Conservation (phyloP, 176 grass and related monocot species). For the Typha latifolia region DNA sequence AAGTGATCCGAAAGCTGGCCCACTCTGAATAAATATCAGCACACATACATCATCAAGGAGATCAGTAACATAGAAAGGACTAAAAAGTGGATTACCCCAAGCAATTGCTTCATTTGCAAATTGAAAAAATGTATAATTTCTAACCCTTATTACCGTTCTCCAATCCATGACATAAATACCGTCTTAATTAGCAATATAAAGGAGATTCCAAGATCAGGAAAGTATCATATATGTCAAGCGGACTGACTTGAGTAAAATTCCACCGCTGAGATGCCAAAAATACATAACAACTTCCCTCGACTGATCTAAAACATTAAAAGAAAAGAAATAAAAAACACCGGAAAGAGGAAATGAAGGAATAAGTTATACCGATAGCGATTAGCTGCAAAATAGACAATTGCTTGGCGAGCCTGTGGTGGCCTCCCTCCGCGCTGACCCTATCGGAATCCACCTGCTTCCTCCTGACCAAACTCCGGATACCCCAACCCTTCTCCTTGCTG, state of each 20-base stretch:
- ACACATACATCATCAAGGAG: neutral
- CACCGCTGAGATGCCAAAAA: too few relatives aligned
- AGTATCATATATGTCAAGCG: too few relatives aligned
- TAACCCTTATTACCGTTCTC: too few relatives aligned
- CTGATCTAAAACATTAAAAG: neutral
- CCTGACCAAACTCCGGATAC: conserved; percentile 31
- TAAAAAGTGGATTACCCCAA: too few relatives aligned
- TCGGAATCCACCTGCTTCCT: conserved; percentile 33
- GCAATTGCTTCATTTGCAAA: too few relatives aligned
- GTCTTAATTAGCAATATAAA: neutral
- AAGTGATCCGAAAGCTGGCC: too few relatives aligned
- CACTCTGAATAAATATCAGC: too few relatives aligned
- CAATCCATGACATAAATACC: too few relatives aligned
- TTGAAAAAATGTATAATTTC: neutral
- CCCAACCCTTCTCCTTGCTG: conserved; percentile 3
- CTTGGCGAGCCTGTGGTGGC: conserved; percentile 32
- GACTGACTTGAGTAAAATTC: too few relatives aligned
- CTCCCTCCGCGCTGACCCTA: neutral
- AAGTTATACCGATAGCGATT: conserved; percentile 43
- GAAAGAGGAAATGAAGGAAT: neutral
- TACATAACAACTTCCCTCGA: too few relatives aligned
- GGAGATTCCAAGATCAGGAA: neutral
- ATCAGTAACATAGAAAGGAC: conserved; percentile 1
- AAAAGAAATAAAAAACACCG: neutral
- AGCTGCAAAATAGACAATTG: conserved; percentile 57